Evolutionary conservation across 2,329 filamentous ascomycete genomes (phyloP).

Genomic region (Trichoderma arundinaceum): DNA sequence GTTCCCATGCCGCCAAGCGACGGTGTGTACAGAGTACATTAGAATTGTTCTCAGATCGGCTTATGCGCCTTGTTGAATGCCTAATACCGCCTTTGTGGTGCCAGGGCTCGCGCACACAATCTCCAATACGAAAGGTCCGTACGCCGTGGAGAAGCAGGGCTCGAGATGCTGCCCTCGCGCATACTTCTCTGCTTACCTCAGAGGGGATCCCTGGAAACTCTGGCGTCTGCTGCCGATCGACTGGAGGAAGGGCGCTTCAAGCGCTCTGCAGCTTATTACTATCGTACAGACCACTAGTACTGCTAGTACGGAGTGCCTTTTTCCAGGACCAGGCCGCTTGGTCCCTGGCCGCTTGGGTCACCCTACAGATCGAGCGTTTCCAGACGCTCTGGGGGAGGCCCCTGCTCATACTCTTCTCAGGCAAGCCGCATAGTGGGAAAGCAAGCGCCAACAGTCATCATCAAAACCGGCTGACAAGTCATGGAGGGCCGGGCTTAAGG

Average conservation of each 20-base stretch:
- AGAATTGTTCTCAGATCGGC: not conserved
- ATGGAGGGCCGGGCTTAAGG: constrained; percentile 14
- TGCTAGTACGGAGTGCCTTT: not conserved
- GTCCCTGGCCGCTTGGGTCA: not conserved
- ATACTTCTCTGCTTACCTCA: constrained; percentile 13
- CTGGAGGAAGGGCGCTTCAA: constrained; percentile 15
- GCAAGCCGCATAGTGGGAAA: not conserved
- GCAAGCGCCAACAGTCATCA: constrained; percentile 13
- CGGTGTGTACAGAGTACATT: not conserved
- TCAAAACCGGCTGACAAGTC: constrained; percentile 9
- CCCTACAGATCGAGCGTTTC: constrained; percentile 19
- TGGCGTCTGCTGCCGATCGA: constrained; percentile 10
- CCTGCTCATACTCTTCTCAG: not conserved
- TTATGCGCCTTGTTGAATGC: not conserved
- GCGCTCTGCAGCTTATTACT: constrained; percentile 16
- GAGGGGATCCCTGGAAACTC: constrained; percentile 10
- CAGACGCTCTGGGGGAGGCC: not conserved
- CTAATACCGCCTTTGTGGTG: constrained; percentile 3
- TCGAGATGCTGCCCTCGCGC: constrained; percentile 1
- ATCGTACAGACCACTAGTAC: not conserved
- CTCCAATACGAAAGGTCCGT: not conserved
- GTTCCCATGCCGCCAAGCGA: constrained; percentile 4
- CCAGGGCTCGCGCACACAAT: constrained; percentile 4
- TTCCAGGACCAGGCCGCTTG: not conserved
- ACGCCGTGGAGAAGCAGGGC: constrained; percentile 12